Evolutionary conservation across 176 grass and related monocot genomes (phyloP), one percentile per base, ranked within the genome.

Genomic region (Zoysia japonica): DNA sequence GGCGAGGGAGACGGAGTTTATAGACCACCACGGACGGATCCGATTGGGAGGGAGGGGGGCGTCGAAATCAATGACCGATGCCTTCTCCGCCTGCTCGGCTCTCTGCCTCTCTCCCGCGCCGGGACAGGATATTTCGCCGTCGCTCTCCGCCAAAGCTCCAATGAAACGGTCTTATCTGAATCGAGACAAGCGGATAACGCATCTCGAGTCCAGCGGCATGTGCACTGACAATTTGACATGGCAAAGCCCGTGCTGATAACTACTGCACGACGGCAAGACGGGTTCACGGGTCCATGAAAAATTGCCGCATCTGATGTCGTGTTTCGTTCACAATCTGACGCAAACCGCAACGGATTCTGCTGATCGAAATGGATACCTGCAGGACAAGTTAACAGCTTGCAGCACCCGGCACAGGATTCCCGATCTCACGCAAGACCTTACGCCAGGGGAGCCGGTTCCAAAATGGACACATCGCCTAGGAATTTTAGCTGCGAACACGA

Each of bases 1-100:
- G 45, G 79, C 17, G 62, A 66, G 46, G 47, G 63, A 15, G 3
- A 11, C 9, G 2, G 47, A 42, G 69, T 46, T 87, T 88, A 83
- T 79, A 78, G 80, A 50, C 50, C 72, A 41, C 0, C 16, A 1
- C 7, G 78, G 49, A 44, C 12, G 50, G 86, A 88, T 88, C 75
- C 68, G 75, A 83, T 79, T 79, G 44, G 86, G 45, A 59, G 65
- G 5, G 39, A 35, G 71, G n/a, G n/a, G 61, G 66, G 85, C 80
- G 80, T 49, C n/a, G 61, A 78, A 83, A 67, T 87, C 85, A 78
- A 78, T 83, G 79, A 7, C 64, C 49, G 77, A 54, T 64, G 63
- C 17, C 47, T 12, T 79, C 49, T 28, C 49, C 59, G n/a, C 2
- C 20, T 11, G 2, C 19, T 57, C 1, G 1, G 7, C 36, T 52